Conservation (phyloP, 768 basidiomycete genomes). For the Amanita pallidorosea region DNA sequence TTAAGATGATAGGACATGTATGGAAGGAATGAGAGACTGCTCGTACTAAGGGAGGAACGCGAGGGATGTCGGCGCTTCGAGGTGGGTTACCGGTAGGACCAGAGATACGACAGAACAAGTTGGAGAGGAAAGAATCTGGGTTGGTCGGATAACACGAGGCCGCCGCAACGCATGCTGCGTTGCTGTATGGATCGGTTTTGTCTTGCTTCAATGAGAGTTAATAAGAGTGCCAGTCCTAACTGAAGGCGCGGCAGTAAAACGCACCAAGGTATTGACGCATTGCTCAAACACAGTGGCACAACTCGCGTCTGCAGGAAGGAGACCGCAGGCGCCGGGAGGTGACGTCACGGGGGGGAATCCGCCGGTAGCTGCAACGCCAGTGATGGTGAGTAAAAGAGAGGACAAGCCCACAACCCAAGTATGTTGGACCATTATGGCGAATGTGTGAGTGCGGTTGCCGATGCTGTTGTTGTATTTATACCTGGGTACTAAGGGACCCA, state of each 20-base stretch:
- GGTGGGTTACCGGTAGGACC: slow-evolving; percentile 5
- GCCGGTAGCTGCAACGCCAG: slow-evolving; percentile 5
- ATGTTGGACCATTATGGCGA: neutral
- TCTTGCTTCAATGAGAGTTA: neutral
- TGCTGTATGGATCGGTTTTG: slow-evolving; percentile 4
- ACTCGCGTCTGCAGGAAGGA: slow-evolving; percentile 7
- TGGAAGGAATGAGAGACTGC: no score
- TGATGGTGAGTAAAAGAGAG: neutral
- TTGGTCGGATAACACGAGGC: slow-evolving; percentile 9
- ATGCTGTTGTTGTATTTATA: no score
- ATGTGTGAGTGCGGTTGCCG: no score
- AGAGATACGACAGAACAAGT: slow-evolving; percentile 7
- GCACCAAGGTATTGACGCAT: slow-evolving; percentile 7
- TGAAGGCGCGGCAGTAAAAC: neutral
- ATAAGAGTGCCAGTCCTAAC: no score
- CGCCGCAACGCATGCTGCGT: slow-evolving; percentile 8
- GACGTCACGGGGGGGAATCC: slow-evolving; percentile 8
- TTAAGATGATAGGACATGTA: neutral
- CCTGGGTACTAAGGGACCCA: no score
- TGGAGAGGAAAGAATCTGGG: slow-evolving; percentile 7
- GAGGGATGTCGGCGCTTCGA: neutral
- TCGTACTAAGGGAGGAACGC: neutral
- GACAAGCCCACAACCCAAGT: neutral
- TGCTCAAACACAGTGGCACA: slow-evolving; percentile 7
- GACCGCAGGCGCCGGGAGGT: slow-evolving; percentile 8